These are phyloP conservation scores for Colletotrichum tanaceti DNA, from an alignment of 2,329 filamentous ascomycete genomes.

Conservation along the genomic window DNA sequence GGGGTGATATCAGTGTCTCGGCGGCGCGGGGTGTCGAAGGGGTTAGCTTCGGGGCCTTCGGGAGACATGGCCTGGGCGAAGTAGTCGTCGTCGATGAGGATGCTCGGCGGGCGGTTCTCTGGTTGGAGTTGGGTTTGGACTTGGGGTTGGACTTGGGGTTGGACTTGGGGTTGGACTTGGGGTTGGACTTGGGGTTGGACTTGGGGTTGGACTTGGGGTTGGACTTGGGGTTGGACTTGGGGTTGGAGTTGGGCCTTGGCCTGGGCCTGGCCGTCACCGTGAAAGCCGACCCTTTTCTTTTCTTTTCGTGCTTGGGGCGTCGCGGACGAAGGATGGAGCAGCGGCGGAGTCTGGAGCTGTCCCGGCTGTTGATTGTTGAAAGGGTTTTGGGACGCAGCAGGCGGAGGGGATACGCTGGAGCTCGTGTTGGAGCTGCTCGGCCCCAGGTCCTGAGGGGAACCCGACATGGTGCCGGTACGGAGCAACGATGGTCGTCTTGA, in stretches of 20 bases:
- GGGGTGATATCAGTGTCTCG: constrained; percentile 40
- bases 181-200: no score
- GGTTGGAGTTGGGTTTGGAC: background rate
- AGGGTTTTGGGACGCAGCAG: constrained; percentile 2
- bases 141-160: no score
- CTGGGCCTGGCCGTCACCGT: constrained; percentile 12
- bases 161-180: no score
- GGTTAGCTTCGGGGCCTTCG: constrained; percentile 33
- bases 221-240: no score
- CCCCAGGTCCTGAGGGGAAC: constrained; percentile 19
- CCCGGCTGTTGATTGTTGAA: constrained; percentile 16
- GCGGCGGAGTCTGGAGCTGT: constrained; percentile 29
- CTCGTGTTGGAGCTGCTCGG: constrained; percentile 12
- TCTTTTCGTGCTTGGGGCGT: constrained; percentile 45
- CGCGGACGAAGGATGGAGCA: constrained; percentile 23
- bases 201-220: no score
- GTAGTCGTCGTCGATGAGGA: constrained; percentile 43
- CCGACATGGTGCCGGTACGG: constrained; percentile 25
- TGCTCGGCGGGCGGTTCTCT: constrained; percentile 47
- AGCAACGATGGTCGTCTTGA: constrained; percentile 26
- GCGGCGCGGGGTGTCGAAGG: constrained; percentile 32
- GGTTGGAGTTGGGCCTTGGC: no score
- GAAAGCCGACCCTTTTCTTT: constrained; percentile 56
- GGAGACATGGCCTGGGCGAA: constrained; percentile 32
- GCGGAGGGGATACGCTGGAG: constrained; percentile 23